Evolutionary conservation across 176 grass and related monocot genomes (phyloP).

Genomic region (Cenchrus americanus): DNA sequence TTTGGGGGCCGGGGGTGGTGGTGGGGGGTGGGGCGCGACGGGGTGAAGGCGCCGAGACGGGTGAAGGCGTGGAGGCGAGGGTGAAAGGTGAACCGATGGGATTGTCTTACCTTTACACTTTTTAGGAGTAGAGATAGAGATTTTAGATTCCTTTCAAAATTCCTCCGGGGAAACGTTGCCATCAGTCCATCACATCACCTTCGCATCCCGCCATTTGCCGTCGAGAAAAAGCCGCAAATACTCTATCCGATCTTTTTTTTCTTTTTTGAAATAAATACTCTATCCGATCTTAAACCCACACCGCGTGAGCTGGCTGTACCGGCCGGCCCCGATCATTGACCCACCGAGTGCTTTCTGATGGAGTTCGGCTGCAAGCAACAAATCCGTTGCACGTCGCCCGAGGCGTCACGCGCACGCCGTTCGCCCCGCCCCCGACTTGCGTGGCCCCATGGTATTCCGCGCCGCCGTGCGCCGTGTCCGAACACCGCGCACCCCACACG

Average conservation of each 20-base stretch:
- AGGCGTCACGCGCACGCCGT: conserved; percentile 46
- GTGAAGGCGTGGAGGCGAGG: no score
- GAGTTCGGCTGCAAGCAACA: neutral
- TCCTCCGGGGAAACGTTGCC: neutral
- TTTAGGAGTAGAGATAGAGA: no score
- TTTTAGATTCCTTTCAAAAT: neutral
- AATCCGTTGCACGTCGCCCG: conserved; percentile 11
- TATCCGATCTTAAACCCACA: neutral
- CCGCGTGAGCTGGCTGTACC: conserved; percentile 20
- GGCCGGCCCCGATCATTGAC: conserved; percentile 39
- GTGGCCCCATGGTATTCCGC: neutral
- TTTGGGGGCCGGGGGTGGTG: no score
- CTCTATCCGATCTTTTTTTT: neutral
- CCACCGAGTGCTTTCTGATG: no score
- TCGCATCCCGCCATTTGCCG: neutral
- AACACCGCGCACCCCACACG: conserved; percentile 29
- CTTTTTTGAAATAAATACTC: no score
- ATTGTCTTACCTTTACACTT: no score
- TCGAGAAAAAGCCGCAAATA: neutral
- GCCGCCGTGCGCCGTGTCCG: conserved; percentile 16
- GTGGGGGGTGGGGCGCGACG: no score
- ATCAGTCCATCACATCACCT: neutral
- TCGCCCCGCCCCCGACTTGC: neutral
- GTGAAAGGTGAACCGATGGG: no score
- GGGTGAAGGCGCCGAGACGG: no score